These are phyloP conservation scores for Brassica nigra DNA, from an alignment of 345 rosid species.

Conservation along the genomic window DNA sequence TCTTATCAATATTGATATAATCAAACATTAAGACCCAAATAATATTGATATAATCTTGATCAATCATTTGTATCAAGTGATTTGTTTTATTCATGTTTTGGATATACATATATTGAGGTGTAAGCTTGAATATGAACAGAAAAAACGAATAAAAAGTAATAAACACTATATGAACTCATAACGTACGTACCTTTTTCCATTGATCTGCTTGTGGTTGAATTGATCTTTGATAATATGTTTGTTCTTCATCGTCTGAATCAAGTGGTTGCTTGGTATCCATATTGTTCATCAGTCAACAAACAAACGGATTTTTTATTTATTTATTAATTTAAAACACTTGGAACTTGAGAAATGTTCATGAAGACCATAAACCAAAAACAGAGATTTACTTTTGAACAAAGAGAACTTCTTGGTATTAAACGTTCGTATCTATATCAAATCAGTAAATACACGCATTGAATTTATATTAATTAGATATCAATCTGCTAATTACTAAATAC, in stretches of 20 bases:
- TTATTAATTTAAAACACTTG: neutral
- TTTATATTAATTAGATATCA: neutral
- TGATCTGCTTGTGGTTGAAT: constrained; percentile 3
- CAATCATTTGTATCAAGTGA: neutral
- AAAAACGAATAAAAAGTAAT: neutral
- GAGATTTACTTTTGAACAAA: neutral
- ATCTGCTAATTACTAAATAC: neutral
- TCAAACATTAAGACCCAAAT: neutral
- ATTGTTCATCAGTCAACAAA: neutral
- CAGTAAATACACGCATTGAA: neutral
- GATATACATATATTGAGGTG: neutral
- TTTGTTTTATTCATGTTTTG: neutral
- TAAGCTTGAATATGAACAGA: neutral
- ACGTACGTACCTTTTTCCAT: constrained; percentile 17
- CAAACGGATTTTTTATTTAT: neutral
- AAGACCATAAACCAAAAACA: neutral
- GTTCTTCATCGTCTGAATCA: constrained; percentile 24
- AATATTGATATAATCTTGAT: neutral
- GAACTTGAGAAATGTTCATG: neutral
- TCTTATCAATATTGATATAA: neutral
- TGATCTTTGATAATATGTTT: constrained; percentile 16
- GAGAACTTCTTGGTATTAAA: neutral
- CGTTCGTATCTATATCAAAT: neutral
- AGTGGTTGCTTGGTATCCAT: constrained; percentile 23
- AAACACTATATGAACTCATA: neutral